Evolutionary conservation across 2,329 filamentous ascomycete species (phyloP), one percentile per base, ranked within the genome.

Genomic region (Zymoseptoria pseudotritici): DNA sequence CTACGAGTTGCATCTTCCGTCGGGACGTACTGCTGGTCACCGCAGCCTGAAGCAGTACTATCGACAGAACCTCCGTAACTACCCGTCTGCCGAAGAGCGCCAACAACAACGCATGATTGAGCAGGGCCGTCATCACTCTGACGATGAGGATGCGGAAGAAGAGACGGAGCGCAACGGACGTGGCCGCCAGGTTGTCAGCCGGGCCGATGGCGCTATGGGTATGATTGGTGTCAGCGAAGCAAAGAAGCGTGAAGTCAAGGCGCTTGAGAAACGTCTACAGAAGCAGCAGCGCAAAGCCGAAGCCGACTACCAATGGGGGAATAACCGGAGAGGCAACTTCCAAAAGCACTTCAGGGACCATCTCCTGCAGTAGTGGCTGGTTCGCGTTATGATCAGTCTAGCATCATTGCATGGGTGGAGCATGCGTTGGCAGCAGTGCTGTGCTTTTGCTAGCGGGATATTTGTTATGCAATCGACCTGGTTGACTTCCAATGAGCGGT

Each of bases 1-100:
- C 52, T 92, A 90, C 70, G 94, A 97, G 75, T 83, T 99, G 57
- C 91, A 99, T 71, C 84, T 99, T 11, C 94, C 94, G 1, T 91
- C 89, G 4, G 94, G 94, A 57, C 88, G 89, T 62, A 89, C 89
- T 7, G 91, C 95, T 46, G 94, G 94, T 49, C 94, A 99, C 74
- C 86, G 94, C 54, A 94, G 90, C 7, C 77, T 96, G 57, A 88
- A 89, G 71, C 86, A 84, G 67, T 97, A 97, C 77, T 99, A 86
- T 78, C 87, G 90, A 61, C 94, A 99, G 78, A 97, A 97, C 76
- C 80, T 99, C 51, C 86, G 88, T 75, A 89, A 85, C 74, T 88
- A 96, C 73, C 91, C 91, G 1, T 86, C 89, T 2, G 78, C 86
- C 0, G 88, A 89, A 60, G 91, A 96, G 76, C 87, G 89, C 57